These are phyloP conservation scores for Spiraea crenata DNA, from an alignment of 331 rosid genomes.

Conservation along the genomic window DNA sequence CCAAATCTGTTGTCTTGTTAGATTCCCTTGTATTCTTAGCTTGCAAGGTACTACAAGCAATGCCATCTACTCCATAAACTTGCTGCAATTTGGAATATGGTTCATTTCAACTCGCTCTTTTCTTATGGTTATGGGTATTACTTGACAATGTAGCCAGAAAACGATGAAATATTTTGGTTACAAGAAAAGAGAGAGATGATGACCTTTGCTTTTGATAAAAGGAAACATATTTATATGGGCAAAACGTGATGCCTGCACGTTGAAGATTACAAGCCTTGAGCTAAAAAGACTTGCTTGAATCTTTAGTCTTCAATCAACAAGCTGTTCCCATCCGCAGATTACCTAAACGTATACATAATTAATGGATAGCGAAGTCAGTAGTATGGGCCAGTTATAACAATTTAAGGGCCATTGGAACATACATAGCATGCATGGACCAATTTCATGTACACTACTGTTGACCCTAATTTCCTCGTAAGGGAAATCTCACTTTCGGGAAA, in stretches of 20 bases:
- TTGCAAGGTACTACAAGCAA: constrained; percentile 7
- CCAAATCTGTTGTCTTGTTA: background rate
- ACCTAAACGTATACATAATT: no score
- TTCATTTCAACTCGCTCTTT: background rate
- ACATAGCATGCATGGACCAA: no score
- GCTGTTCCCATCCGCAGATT: background rate
- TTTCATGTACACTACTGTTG: no score
- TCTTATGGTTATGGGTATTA: background rate
- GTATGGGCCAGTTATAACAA: background rate
- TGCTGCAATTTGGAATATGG: no score
- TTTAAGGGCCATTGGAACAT: background rate
- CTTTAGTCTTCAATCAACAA: background rate
- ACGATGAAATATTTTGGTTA: background rate
- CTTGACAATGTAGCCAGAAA: background rate
- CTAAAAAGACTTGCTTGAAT: no score
- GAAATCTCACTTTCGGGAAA: no score
- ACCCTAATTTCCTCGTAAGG: no score
- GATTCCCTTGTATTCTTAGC: constrained; percentile 6
- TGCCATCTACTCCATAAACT: background rate
- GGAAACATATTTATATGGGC: background rate
- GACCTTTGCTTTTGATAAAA: constrained; percentile 9
- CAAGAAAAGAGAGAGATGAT: background rate
- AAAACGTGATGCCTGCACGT: constrained; percentile 23
- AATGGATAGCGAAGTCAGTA: background rate
- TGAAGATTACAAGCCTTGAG: constrained; percentile 29